Base-by-base conservation (phyloP, 768 basidiomycete species). In the Pleurotus eryngii region DNA sequence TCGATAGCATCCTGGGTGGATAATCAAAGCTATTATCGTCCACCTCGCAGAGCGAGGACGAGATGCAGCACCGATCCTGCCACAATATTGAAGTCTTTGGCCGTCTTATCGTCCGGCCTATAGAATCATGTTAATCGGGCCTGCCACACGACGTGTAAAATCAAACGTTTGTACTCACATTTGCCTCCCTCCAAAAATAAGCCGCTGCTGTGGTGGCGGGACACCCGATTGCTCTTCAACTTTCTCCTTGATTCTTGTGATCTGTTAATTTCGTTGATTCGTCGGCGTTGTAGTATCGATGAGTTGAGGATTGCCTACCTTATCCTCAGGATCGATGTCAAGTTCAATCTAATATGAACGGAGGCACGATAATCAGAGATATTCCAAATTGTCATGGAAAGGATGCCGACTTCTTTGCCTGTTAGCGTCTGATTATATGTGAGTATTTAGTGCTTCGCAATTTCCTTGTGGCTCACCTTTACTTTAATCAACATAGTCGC, bases 141-240 rank as follows among this genome's bases (percentile, higher is more conserved):
- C 22, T 58, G 40, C 22, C 27, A 40, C 30, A 17, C 42, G 18
- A 17, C 38, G 26, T 42, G 17, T 57, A 17, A 43, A 20, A 54
- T 17, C 5, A 38, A 22, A 17, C 40, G 11, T 5, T 14, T 40
- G 17, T 24, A 75, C 83, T 72, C 72, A 98, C 96, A 98, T 87
- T 69, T 97, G 95, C 67, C 95, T 85, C 35, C 96, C 96, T 66
- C 83, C 74, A 70, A 88, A 97, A 70, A 98, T 98, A 66, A 98
- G 73, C 57, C 96, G 85, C 72, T 98, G 96, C 72, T 98, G 96
- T 43, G 80, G 91, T 59, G 96, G 96, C 20, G 96, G 96, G 42
- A 98, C 96, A 62, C 96, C 96, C 5, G 94, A 95, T 75, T 98
- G 95, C 77, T 98, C 95, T 72, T 98, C 96, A 7, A 98, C 93